Conservation (phyloP, 352 stramenopile genomes). For the Phytophthora fragariaefolia region DNA sequence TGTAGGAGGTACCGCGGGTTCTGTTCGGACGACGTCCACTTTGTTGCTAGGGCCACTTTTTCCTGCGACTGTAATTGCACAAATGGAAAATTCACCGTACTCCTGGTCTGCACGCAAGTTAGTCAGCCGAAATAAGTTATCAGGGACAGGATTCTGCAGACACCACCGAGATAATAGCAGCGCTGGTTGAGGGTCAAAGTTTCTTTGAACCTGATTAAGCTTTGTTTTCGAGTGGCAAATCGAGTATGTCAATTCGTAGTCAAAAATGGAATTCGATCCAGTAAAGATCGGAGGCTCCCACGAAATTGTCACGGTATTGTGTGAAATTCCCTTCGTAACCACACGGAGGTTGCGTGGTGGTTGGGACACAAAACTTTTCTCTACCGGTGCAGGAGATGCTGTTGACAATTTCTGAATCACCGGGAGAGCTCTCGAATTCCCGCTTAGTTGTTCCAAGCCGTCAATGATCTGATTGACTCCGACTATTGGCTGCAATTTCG, state of each 20-base stretch:
- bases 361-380: conserved; percentile 61
- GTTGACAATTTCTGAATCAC: not conserved
- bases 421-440: conserved; percentile 1
- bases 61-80: conserved; percentile 62
- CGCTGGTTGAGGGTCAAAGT: conserved; percentile 33
- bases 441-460: conserved; percentile 12
- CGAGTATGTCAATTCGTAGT: conserved; percentile 69
- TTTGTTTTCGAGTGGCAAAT: conserved; percentile 27
- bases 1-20: conserved; percentile 43
- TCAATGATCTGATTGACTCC: conserved; percentile 37
- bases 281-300: conserved; percentile 83
- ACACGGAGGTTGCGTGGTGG: conserved; percentile 67
- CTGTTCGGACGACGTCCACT: conserved; percentile 43
- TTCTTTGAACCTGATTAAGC: conserved; percentile 11
- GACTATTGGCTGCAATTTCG: conserved; percentile 9
- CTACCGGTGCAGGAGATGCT: not conserved
- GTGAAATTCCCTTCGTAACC: conserved; percentile 32
- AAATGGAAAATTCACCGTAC: conserved; percentile 56
- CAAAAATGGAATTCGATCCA: conserved; percentile 63
- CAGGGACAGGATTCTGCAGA: conserved; percentile 50
- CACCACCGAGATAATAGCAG: conserved; percentile 62
- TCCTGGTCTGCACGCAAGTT: conserved; percentile 50
- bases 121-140: conserved; percentile 51
- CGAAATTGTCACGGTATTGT: conserved; percentile 52
- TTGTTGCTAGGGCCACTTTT: conserved; percentile 59